Evolutionary conservation across 371 early-diverging fungal species (phyloP).

Genomic region (Dichotomocladium elegans): DNA sequence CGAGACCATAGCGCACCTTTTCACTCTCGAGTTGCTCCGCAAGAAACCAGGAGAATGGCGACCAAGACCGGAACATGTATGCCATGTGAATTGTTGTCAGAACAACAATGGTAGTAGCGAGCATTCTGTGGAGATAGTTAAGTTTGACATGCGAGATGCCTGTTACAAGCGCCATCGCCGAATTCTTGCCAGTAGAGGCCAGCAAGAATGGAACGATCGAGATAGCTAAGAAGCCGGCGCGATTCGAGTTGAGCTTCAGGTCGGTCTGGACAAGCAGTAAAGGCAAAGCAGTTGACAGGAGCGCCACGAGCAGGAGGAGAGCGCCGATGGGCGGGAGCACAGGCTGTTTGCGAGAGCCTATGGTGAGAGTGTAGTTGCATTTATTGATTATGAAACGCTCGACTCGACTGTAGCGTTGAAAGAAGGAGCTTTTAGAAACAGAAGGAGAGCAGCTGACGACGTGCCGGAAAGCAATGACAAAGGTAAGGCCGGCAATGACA

Average conservation of each 20-base stretch:
- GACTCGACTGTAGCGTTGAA: neutral
- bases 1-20: conserved; percentile 53
- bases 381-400: conserved; percentile 46
- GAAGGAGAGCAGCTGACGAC: neutral
- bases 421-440: neutral
- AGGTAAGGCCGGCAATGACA: conserved; percentile 11
- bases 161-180: conserved; percentile 43
- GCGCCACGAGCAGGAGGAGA: conserved; percentile 31
- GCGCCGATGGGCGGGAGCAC: conserved; percentile 45
- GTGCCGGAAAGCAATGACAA: conserved; percentile 12
- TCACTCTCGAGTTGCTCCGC: conserved; percentile 24
- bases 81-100: conserved; percentile 57
- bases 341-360: neutral
- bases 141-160: conserved; percentile 53
- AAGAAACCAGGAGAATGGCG: conserved; percentile 41
- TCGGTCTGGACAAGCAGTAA: conserved; percentile 38
- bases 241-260: conserved; percentile 49
- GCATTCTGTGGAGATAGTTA: conserved; percentile 49
- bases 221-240: conserved; percentile 54
- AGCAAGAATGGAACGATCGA: conserved; percentile 54
- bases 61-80: conserved; percentile 36
- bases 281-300: conserved; percentile 38
- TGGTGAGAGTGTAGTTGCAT: conserved; percentile 34
- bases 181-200: conserved; percentile 57
- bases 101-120: conserved; percentile 41